Evolutionary conservation across 2,329 filamentous ascomycete species (phyloP).

Genomic region (Sclerotinia nivalis): DNA sequence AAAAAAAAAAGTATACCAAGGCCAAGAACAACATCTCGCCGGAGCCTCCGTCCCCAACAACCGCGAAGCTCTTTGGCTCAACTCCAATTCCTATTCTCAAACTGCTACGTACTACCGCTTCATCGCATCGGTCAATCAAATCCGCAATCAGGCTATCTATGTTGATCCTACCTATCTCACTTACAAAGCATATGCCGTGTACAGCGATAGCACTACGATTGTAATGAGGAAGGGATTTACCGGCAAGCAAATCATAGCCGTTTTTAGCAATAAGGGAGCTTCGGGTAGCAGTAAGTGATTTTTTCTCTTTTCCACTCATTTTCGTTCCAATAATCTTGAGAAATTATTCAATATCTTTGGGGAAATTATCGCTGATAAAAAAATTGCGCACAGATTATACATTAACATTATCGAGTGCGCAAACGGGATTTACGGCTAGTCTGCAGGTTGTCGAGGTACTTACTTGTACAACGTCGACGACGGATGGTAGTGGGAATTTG

Average conservation of each 20-base stretch:
- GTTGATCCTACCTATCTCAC: constrained; percentile 32
- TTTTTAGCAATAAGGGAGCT: constrained; percentile 47
- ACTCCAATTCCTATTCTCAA: constrained; percentile 44
- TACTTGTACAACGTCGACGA: constrained; percentile 47
- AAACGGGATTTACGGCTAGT: constrained; percentile 44
- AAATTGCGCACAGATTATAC: no score
- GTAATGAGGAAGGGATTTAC: constrained; percentile 37
- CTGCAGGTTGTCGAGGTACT: constrained; percentile 46
- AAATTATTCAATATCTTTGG: no score
- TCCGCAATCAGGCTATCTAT: constrained; percentile 36
- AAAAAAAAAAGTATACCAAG: constrained; percentile 47
- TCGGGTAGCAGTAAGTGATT: constrained; percentile 19
- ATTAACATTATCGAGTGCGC: constrained; percentile 38
- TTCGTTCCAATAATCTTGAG: no score
- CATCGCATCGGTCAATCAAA: constrained; percentile 40
- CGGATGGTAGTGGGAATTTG: constrained; percentile 48
- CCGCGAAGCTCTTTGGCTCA: constrained; percentile 49
- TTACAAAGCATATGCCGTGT: constrained; percentile 36
- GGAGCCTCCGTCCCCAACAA: constrained; percentile 45
- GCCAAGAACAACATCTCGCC: constrained; percentile 54
- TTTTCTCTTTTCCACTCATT: not conserved
- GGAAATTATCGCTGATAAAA: no score
- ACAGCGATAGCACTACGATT: constrained; percentile 36
- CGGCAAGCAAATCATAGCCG: constrained; percentile 36
- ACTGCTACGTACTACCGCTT: constrained; percentile 22